Conservation (phyloP, 805 yeast genomes). For the Millerago galiae region DNA sequence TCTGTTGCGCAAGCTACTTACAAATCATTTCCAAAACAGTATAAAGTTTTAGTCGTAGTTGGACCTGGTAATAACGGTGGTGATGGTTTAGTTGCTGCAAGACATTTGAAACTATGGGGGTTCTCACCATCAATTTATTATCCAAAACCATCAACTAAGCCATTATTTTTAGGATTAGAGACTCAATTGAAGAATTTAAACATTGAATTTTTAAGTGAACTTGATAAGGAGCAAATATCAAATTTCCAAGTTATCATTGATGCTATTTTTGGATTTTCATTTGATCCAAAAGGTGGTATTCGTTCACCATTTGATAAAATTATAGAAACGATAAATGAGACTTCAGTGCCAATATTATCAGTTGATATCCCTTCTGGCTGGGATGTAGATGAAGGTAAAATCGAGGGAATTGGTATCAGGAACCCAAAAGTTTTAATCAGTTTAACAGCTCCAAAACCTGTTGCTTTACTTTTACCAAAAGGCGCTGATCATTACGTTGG, state of each 20-base stretch:
- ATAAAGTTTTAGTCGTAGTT: slow-evolving; percentile 59
- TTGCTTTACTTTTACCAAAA: slow-evolving; percentile 48
- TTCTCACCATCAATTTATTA: slow-evolving; percentile 72
- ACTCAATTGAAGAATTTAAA: slow-evolving; percentile 62
- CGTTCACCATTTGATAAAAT: slow-evolving; percentile 65
- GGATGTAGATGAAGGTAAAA: slow-evolving; percentile 90
- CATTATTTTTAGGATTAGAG: slow-evolving; percentile 51
- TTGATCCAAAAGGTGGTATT: slow-evolving; percentile 65
- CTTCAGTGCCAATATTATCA: slow-evolving; percentile 54
- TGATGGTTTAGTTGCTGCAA: slow-evolving; percentile 92
- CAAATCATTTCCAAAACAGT: slow-evolving; percentile 48
- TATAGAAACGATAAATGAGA: slow-evolving; percentile 32
- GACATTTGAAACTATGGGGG: slow-evolving; percentile 80
- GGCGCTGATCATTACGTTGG: slow-evolving; percentile 69
- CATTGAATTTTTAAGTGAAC: slow-evolving; percentile 46
- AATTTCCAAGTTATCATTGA: slow-evolving; percentile 50
- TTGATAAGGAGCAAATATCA: slow-evolving; percentile 25
- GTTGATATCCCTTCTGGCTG: slow-evolving; percentile 96
- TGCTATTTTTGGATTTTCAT: slow-evolving; percentile 89
- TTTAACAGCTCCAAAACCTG: slow-evolving; percentile 92
- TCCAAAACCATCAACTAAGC: slow-evolving; percentile 60
- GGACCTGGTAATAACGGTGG: slow-evolving; percentile 98
- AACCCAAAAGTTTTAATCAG: slow-evolving; percentile 69
- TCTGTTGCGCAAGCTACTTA: slow-evolving; percentile 87
- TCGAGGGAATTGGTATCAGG: slow-evolving; percentile 31